phyloP scores from a whole-genome alignment of 257 asterid species.

The Fraxinus anomala region DNA sequence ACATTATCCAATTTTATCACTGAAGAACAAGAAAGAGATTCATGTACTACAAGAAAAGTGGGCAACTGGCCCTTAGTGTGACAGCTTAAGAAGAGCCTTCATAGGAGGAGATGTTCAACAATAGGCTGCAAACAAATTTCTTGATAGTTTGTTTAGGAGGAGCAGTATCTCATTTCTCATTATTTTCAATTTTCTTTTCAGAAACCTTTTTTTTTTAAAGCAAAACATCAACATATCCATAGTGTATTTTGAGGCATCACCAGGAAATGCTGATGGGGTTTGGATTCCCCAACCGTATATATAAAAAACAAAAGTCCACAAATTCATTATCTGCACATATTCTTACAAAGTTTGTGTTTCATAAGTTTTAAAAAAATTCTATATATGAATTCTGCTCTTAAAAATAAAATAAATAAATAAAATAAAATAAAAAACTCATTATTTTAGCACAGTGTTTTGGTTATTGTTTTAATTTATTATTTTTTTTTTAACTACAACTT shows the following conservation, averaged over 20 bases:
- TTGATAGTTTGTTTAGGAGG: conserved; percentile 19
- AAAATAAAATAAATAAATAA: not conserved
- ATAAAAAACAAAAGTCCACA: not conserved
- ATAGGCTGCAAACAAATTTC: conserved; percentile 4
- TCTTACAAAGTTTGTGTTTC: not conserved
- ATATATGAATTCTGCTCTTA: not conserved
- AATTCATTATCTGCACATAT: not conserved
- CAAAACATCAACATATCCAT: no score
- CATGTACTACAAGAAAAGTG: not conserved
- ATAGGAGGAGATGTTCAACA: not conserved
- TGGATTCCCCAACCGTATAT: no score
- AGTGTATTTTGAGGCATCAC: no score
- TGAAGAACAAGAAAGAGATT: conserved; percentile 7
- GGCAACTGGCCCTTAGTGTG: not conserved
- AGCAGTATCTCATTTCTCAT: conserved; percentile 7
- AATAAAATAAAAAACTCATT: not conserved
- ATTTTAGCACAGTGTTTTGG: not conserved
- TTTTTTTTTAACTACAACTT: not conserved
- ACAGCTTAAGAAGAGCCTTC: not conserved
- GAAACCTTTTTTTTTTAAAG: not conserved
- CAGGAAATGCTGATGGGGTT: no score
- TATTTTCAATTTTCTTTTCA: conserved; percentile 20
- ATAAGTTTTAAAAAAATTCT: not conserved
- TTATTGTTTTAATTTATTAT: not conserved
- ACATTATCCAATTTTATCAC: conserved; percentile 12